Base-by-base conservation (phyloP, 139 green algal genomes). In the Chlorella sp. region DNA sequence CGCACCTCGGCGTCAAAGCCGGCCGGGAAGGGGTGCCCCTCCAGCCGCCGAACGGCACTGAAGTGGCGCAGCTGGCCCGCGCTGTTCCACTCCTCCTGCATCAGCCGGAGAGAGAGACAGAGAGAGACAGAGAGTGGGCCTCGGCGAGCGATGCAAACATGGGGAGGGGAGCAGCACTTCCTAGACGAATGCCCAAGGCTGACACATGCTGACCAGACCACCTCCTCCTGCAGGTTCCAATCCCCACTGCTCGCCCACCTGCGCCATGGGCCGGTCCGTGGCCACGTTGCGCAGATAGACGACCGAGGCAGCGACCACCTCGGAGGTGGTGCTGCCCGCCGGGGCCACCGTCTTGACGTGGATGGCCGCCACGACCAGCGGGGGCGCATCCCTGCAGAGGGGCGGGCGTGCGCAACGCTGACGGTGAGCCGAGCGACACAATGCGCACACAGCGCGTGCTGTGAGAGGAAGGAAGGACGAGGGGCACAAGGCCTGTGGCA, bases 341-440 rank as follows among this genome's bases (percentile, higher is more conserved):
- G 95, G 87, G 38, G 95, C 77, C 23, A 88, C 46, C 15, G 95
- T 98, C 81, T 98, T 96, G 55, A 99, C 77, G 74, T 88, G 90
- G 25, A 99, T 59, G 0, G 95, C 84, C 0, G 94, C 96, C 11
- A 98, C 91, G 3, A 85, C 86, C 27, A 99, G 84, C 0, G 90
- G 90, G 5, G 96, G 95, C 8, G 88, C 33, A 12, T 88, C 80
- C 14, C 83, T 76, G 31, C 38, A 42, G n/a, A n/a, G n/a, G n/a
- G n/a, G n/a, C 4, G 41, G n/a, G 27, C 14, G 19, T 5, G 33
- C 21, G 29, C 42, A 50, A 23, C 17, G 35, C 4, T 55, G 41
- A 2, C 23, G 21, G 19, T n/a, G n/a, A n/a, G n/a, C n/a, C n/a
- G n/a, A n/a, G n/a, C n/a, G n/a, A n/a, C n/a, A n/a, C n/a, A n/a